phyloP scores from a whole-genome alignment of 2,329 filamentous ascomycete species.

The Botrytis sinoallii region DNA sequence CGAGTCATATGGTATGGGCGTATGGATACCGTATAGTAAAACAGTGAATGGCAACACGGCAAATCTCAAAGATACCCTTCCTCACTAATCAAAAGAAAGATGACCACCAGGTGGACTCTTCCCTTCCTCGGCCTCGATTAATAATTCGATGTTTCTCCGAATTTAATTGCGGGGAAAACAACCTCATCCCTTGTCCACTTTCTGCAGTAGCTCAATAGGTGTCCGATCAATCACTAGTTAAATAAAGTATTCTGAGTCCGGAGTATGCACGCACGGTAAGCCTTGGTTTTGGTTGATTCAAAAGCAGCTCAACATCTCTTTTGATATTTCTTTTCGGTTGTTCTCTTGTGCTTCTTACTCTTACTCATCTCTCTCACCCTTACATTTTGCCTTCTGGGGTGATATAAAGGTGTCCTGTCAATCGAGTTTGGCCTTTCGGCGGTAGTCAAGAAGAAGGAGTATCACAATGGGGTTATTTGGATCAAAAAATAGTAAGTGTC shows the following conservation, averaged over 20 bases:
- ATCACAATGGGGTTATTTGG: conserved; percentile 5
- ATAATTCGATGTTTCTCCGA: not conserved
- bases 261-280: not conserved
- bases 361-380: not conserved
- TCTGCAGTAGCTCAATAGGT: not conserved
- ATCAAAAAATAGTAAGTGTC: conserved; percentile 10
- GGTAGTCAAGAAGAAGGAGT: not conserved
- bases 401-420: not conserved
- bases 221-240: conserved; percentile 11
- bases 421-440: conserved; percentile 9
- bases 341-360: not conserved
- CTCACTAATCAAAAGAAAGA: not conserved
- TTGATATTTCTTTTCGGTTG: not conserved
- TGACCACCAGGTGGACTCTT: not conserved
- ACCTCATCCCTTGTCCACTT: not conserved
- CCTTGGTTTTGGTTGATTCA: not conserved
- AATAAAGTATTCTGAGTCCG: not conserved
- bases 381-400: not conserved
- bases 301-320: conserved; percentile 3
- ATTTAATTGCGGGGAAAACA: conserved; percentile 13
- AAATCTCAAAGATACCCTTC: not conserved
- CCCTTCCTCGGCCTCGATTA: not conserved
- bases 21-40: not conserved
- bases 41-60: not conserved
- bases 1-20: not conserved